Conservation (phyloP, 306 rosid genomes). For the Cucumis hystrix region DNA sequence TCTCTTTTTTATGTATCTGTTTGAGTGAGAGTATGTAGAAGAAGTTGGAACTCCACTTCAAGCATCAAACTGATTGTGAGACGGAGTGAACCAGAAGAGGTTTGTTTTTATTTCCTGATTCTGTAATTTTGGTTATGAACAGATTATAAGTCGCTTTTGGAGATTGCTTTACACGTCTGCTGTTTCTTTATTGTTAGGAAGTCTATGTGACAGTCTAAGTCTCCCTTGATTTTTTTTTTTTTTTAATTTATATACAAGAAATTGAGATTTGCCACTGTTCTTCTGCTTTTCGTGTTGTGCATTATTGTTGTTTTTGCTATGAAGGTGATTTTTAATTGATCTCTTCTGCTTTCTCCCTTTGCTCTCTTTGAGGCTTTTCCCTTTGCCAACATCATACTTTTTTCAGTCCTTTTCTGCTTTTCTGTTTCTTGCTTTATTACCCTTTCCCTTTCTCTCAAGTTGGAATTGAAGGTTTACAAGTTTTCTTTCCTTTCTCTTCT, state of each 20-base stretch:
- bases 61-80: neutral
- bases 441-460: conserved; percentile 39
- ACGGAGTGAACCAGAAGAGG: neutral
- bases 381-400: conserved; percentile 46
- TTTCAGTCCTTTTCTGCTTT: conserved; percentile 71
- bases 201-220: neutral
- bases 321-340: neutral
- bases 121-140: neutral
- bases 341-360: neutral
- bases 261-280: neutral
- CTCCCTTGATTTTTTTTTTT: neutral
- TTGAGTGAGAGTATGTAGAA: neutral
- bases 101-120: neutral
- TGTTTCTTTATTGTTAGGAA: neutral
- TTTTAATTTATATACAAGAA: neutral
- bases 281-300: neutral
- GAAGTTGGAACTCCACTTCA: neutral
- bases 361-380: conserved; percentile 22
- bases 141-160: neutral
- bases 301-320: neutral
- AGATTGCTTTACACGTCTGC: conserved; percentile 8
- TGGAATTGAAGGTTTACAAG: conserved; percentile 22
- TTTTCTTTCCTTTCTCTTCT: conserved; percentile 1
- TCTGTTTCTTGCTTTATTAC: conserved; percentile 26
- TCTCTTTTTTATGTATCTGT: neutral